Percentiles rank a stretch among this genome's conserved stretches.
phyloP scores from a whole-genome alignment of 2,329 filamentous ascomycete species.

The Pseudopyricularia javanii region DNA sequence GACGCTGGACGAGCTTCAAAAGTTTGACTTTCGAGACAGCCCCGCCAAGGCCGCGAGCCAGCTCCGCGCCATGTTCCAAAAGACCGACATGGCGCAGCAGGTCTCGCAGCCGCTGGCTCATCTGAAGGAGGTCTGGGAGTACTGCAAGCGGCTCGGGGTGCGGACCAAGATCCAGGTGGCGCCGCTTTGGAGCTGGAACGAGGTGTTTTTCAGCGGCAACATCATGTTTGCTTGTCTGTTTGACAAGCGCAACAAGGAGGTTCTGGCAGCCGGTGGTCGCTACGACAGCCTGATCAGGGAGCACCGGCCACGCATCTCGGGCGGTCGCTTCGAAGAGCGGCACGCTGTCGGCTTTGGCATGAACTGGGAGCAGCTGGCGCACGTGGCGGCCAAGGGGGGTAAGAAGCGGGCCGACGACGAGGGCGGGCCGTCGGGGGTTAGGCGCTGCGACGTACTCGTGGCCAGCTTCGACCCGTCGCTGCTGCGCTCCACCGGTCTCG shows the following conservation, averaged over 20 bases:
- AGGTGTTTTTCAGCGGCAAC: constrained; percentile 78
- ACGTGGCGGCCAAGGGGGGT: constrained; percentile 37
- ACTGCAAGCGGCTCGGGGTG: constrained; percentile 64
- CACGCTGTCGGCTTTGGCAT: constrained; percentile 90
- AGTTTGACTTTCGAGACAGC: constrained; percentile 75
- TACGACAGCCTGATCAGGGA: constrained; percentile 86
- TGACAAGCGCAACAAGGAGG: constrained; percentile 70
- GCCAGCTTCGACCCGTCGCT: constrained; percentile 73
- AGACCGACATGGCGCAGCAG: constrained; percentile 57
- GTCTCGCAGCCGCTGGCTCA: constrained; percentile 68
- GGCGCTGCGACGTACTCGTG: constrained; percentile 75
- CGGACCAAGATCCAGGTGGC: constrained; percentile 70
- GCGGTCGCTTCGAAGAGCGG: constrained; percentile 45
- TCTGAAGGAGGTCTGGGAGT: constrained; percentile 64
- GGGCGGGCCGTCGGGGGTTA: constrained; percentile 43
- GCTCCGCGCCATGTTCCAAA: constrained; percentile 47
- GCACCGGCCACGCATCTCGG: constrained; percentile 56
- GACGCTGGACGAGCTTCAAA: constrained; percentile 77
- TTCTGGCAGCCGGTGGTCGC: constrained; percentile 85
- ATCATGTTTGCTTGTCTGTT: constrained; percentile 85
- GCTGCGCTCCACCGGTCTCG: constrained; percentile 63
- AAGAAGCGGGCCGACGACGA: constrained; percentile 34
- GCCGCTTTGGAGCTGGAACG: constrained; percentile 78
- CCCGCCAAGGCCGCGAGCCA: constrained; percentile 44
- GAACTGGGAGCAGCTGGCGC: constrained; percentile 71